Base-by-base conservation (phyloP, 805 yeast genomes). In the Torulaspora indica region DNA sequence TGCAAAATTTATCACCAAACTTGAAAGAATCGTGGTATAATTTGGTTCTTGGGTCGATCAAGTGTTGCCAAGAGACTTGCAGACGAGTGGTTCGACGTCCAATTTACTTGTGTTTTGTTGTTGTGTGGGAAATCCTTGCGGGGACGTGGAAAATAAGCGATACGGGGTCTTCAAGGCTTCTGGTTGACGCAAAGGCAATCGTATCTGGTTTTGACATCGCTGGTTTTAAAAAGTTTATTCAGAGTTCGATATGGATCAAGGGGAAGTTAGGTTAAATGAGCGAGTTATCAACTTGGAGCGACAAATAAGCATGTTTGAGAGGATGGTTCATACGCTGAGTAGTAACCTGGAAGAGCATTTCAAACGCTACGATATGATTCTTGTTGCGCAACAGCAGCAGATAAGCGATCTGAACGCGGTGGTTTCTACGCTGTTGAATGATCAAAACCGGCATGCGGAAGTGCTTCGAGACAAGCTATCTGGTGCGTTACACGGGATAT, bases 301-400 rank as follows among this genome's bases (percentile, higher is more conserved):
- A 18, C 58, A 61, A 34, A 47, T 61, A 3, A 44, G 50, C 2
- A 51, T 61, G 56, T 60, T 60, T 44, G 67, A 63, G 46, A 47
- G 55, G 25, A 47, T 63, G 52, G 57, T 63, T 24, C 63, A 61
- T 43, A 55, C 60, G 27, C 46, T 63, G 23, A 59, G 66, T 37
- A 52, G 56, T 7, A 55, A 57, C 22, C 40, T 63, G 39, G 67
- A 63, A 37, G 60, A 57, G 23, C 61, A 60, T 46, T 62, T 61
- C 48, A 57, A 63, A 34, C 58, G 56, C 38, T 63, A 63, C 40
- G 66, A 63, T 40, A 46, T 50, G 40, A 46, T 61, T 12, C 49
- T 63, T 4, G 42, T 50, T n/a, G 49, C 63, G 2, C 67, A 63
- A 42, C 66, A 61, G 42, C 63, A 60, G 36, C 66, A 60, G 42